Evolutionary conservation across 1,284 basidiomycete species (phyloP).

Genomic region (Ganoderma lingzhi): DNA sequence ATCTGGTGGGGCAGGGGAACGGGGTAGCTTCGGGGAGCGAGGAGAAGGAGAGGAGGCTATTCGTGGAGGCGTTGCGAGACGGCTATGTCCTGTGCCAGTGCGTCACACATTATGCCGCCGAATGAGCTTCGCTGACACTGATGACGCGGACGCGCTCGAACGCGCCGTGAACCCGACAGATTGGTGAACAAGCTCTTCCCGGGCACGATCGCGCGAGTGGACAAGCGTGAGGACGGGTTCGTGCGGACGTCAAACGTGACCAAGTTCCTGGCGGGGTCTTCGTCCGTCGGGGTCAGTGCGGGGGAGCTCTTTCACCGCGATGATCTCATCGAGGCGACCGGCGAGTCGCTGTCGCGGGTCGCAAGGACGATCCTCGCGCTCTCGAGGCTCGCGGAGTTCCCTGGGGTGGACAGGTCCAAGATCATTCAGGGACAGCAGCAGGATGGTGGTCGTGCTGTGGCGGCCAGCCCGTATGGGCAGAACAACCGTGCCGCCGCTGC

Average conservation of each 20-base stretch:
- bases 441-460: conserved; percentile 40
- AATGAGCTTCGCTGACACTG: conserved; percentile 14
- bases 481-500: conserved; percentile 54
- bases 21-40: conserved; percentile 64
- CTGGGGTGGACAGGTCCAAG: conserved; percentile 52
- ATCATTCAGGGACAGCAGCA: conserved; percentile 53
- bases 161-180: conserved; percentile 46
- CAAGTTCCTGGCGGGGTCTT: conserved; percentile 76
- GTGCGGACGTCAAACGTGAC: conserved; percentile 72
- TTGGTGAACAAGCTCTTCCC: conserved; percentile 78
- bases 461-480: conserved; percentile 43
- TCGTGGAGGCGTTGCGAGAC: conserved; percentile 80
- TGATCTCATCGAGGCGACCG: conserved; percentile 68
- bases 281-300: conserved; percentile 65
- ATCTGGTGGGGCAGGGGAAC: conserved; percentile 42
- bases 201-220: conserved; percentile 66
- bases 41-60: conserved; percentile 75
- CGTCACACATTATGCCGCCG: conserved; percentile 45
- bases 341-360: conserved; percentile 70
- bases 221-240: conserved; percentile 73
- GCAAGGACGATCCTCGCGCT: conserved; percentile 73
- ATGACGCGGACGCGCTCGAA: conserved; percentile 10
- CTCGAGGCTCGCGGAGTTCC: conserved; percentile 65
- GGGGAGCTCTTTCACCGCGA: conserved; percentile 75
- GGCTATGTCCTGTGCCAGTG: conserved; percentile 90